Conservation (phyloP, 1,284 basidiomycete species). For the Ustilago lituana region DNA sequence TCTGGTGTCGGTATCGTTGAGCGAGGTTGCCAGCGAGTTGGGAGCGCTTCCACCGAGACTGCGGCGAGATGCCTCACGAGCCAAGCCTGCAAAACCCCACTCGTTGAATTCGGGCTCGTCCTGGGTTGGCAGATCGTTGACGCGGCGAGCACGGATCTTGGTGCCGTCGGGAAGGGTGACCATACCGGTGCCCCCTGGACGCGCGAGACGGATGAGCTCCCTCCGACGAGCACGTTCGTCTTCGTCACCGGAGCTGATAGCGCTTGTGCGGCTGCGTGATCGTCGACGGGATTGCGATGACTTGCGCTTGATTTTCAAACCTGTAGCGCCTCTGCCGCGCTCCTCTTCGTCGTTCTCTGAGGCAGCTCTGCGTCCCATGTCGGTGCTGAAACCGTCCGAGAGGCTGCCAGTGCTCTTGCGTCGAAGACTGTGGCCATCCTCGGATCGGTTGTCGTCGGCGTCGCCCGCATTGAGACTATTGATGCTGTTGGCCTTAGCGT, state of each 20-base stretch:
- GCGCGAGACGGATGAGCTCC: slow-evolving; percentile 55
- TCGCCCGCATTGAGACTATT: slow-evolving; percentile 2
- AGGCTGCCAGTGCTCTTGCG: slow-evolving; percentile 44
- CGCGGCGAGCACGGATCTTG: slow-evolving; percentile 60
- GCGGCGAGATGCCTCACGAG: slow-evolving; percentile 43
- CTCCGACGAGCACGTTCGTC: slow-evolving; percentile 56
- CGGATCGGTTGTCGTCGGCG: slow-evolving; percentile 23
- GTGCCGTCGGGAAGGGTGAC: slow-evolving; percentile 65
- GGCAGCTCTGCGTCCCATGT: slow-evolving; percentile 10
- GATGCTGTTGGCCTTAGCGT: slow-evolving; percentile 18
- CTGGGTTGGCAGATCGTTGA: slow-evolving; percentile 51
- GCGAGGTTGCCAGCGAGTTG: slow-evolving; percentile 40
- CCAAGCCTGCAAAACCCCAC: slow-evolving; percentile 65
- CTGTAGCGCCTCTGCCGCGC: slow-evolving; percentile 26
- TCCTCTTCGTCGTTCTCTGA: slow-evolving; percentile 47
- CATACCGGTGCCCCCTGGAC: slow-evolving; percentile 66
- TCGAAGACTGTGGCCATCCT: slow-evolving; percentile 26
- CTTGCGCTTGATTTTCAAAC: slow-evolving; percentile 27
- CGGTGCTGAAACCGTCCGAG: slow-evolving; percentile 16
- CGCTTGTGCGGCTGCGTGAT: slow-evolving; percentile 40
- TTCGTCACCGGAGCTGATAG: slow-evolving; percentile 48
- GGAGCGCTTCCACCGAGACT: slow-evolving; percentile 41
- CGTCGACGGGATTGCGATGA: slow-evolving; percentile 34
- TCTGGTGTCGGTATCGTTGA: slow-evolving; percentile 34
- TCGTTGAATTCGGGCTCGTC: slow-evolving; percentile 52